These are phyloP conservation scores for Dentipellis sp. DNA, from an alignment of 768 basidiomycete species.

Conservation along the genomic window DNA sequence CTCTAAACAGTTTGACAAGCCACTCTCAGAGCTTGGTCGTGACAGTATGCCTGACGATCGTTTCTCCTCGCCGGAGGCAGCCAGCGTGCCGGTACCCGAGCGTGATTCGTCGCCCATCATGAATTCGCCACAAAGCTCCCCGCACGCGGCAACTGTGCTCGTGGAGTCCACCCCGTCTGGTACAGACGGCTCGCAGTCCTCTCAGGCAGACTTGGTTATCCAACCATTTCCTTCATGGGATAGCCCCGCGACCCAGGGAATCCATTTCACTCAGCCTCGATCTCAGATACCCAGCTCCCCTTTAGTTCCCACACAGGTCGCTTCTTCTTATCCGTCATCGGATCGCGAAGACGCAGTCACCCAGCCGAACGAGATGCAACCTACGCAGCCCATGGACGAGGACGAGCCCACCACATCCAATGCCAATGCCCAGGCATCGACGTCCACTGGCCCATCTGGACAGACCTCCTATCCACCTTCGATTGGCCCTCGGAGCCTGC, in stretches of 20 bases:
- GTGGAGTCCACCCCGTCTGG: conserved; percentile 45
- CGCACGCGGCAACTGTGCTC: conserved; percentile 22
- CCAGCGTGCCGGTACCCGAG: background rate
- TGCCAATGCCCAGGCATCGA: too few relatives aligned
- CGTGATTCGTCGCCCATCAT: background rate
- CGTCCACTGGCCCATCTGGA: background rate
- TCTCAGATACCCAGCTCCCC: background rate
- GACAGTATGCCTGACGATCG: conserved; percentile 13
- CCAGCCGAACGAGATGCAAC: conserved; percentile 6
- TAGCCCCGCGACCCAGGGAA: too few relatives aligned
- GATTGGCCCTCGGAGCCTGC: background rate
- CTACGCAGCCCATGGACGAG: conserved; percentile 8
- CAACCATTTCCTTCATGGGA: too few relatives aligned
- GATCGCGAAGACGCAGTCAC: background rate
- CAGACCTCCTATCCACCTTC: background rate
- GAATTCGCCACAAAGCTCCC: background rate
- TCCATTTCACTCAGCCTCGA: background rate
- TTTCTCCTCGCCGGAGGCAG: background rate
- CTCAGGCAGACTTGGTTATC: conserved; percentile 1
- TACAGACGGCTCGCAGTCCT: conserved; percentile 28
- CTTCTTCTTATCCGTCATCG: conserved; percentile 8
- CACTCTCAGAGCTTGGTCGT: conserved; percentile 46
- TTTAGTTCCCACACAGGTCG: background rate
- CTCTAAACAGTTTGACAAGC: conserved; percentile 43
- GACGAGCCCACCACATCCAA: background rate